Percentiles rank a stretch among this genome's conserved stretches.
Evolutionary conservation across 176 grass and related monocot genomes (phyloP).

Genomic region (Oryza rufipogon): DNA sequence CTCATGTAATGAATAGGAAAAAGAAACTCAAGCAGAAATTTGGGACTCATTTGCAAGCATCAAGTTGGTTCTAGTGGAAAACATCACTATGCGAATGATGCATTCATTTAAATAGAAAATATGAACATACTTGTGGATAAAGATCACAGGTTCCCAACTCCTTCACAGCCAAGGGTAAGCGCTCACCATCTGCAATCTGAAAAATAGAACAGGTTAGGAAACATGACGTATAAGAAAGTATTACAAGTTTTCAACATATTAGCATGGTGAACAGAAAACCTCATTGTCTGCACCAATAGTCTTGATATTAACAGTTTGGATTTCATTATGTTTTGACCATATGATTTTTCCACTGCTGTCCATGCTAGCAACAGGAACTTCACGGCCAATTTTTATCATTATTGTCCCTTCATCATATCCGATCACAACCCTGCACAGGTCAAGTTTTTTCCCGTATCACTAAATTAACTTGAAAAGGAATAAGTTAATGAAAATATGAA

Average conservation of each 20-base stretch:
- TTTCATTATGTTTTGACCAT: conserved; percentile 84
- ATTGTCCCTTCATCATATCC: conserved; percentile 82
- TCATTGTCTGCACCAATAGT: conserved; percentile 74
- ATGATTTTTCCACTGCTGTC: conserved; percentile 70
- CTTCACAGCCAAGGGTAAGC: conserved; percentile 79
- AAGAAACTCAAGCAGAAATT: conserved; percentile 8
- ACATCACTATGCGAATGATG: conserved; percentile 21
- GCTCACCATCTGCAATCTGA: conserved; percentile 81
- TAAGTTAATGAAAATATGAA: conserved; percentile 14
- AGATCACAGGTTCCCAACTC: conserved; percentile 91
- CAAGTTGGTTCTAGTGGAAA: not conserved
- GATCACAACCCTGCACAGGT: conserved; percentile 57
- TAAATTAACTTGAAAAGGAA: conserved; percentile 25
- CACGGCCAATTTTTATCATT: conserved; percentile 77
- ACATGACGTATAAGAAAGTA: no score
- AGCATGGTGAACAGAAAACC: conserved; percentile 31
- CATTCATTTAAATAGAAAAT: conserved; percentile 23
- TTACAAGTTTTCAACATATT: no score
- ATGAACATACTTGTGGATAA: conserved; percentile 80
- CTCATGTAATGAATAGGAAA: not conserved
- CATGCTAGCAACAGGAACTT: conserved; percentile 74
- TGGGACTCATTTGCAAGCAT: conserved; percentile 3
- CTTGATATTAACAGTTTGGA: conserved; percentile 95
- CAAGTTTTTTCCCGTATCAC: no score
- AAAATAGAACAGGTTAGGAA: not conserved